Evolutionary conservation across 2,329 filamentous ascomycete species (phyloP).

Genomic region (Fusarium decemcellulare): DNA sequence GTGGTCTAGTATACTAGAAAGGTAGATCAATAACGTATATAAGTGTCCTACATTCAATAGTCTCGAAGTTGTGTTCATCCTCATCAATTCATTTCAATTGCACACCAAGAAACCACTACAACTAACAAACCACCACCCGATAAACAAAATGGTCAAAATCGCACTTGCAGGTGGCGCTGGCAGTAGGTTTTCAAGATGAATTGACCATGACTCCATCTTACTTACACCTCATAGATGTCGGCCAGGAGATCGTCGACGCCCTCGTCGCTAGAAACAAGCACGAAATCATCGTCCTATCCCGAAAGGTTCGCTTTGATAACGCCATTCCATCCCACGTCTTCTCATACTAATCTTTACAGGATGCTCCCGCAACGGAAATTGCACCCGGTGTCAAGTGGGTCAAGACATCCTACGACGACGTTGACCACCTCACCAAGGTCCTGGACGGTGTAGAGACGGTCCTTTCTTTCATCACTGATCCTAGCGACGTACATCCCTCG

Average conservation of each 20-base stretch:
- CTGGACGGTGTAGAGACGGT: constrained; percentile 66
- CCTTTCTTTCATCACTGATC: constrained; percentile 63
- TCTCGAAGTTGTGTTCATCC: too few species aligned
- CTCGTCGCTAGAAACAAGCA: constrained; percentile 65
- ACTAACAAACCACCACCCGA: background rate
- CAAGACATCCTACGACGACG: constrained; percentile 52
- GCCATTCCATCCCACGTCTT: too few species aligned
- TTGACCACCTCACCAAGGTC: constrained; percentile 50
- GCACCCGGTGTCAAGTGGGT: constrained; percentile 22
- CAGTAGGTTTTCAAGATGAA: constrained; percentile 12
- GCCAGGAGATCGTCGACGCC: constrained; percentile 65
- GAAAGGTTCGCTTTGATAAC: constrained; percentile 53
- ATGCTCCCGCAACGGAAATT: constrained; percentile 13
- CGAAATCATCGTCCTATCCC: constrained; percentile 65
- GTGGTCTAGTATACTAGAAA: background rate
- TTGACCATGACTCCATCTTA: too few species aligned
- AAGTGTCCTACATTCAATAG: background rate
- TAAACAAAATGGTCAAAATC: constrained; percentile 42
- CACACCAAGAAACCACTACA: background rate
- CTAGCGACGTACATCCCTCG: constrained; percentile 50
- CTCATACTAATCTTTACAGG: constrained; percentile 11
- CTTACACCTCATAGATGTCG: constrained; percentile 60
- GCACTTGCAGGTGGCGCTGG: constrained; percentile 42
- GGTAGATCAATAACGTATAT: background rate
- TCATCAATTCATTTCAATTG: too few species aligned